A percentile compares a stretch with the other conserved stretches of the same genome.
Evolutionary conservation across 2,329 filamentous ascomycete species (phyloP).

Genomic region (Emergomyces orientalis): DNA sequence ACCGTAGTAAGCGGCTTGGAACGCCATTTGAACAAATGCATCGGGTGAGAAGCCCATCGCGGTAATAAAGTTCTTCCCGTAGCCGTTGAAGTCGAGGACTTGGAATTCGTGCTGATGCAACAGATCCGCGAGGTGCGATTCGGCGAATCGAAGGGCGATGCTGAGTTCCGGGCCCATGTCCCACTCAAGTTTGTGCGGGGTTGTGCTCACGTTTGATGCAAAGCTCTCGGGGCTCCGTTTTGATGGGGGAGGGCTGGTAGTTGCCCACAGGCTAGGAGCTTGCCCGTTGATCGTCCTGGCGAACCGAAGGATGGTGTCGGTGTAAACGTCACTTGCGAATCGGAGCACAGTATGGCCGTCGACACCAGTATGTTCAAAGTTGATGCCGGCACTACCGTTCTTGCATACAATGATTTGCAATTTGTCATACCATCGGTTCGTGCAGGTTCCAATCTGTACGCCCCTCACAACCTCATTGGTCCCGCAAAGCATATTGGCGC

Average conservation of each 20-base stretch:
- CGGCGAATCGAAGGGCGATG: conserved; percentile 87
- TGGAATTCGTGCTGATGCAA: conserved; percentile 96
- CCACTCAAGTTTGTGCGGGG: conserved; percentile 94
- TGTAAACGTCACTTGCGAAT: conserved; percentile 94
- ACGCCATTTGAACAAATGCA: conserved; percentile 97
- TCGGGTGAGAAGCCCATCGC: conserved; percentile 95
- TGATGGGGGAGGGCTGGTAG: conserved; percentile 79
- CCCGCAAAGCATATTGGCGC: conserved; percentile 96
- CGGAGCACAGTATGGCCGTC: conserved; percentile 94
- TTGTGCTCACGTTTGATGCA: conserved; percentile 70
- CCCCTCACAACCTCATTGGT: conserved; percentile 85
- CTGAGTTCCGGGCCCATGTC: conserved; percentile 88
- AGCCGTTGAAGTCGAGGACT: conserved; percentile 77
- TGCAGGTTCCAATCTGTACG: conserved; percentile 94
- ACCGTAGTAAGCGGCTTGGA: conserved; percentile 95
- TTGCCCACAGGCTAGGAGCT: conserved; percentile 85
- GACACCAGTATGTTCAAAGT: conserved; percentile 97
- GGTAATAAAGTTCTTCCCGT: conserved; percentile 96
- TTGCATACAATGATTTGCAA: conserved; percentile 98
- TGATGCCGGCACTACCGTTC: conserved; percentile 96
- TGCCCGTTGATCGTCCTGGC: conserved; percentile 91
- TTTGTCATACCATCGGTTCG: conserved; percentile 98
- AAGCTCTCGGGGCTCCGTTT: conserved; percentile 88
- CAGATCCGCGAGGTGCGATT: conserved; percentile 84
- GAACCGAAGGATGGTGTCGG: conserved; percentile 92